phyloP scores from a whole-genome alignment of 139 green algal species.

The Tetradesmus obliquus region DNA sequence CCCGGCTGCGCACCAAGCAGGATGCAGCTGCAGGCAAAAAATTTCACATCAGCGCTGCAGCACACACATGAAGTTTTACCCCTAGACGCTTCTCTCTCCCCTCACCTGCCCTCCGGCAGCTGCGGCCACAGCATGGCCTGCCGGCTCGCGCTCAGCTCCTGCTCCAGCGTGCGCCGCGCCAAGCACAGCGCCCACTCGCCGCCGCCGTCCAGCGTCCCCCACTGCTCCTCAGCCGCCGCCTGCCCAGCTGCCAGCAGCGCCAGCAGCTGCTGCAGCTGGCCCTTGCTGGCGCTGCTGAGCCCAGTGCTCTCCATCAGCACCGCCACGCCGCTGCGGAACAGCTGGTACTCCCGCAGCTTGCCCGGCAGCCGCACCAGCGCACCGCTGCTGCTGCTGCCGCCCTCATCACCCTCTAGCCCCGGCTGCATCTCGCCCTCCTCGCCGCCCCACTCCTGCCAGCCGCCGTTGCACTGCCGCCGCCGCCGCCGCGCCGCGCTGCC shows the following conservation, averaged over 20 bases:
- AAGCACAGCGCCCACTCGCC: background rate
- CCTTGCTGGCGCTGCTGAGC: background rate
- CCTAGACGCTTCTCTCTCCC: background rate
- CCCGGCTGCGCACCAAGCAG: no score
- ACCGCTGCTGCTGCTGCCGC: background rate
- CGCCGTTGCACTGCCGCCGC: background rate
- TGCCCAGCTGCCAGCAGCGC: background rate
- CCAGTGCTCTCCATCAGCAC: background rate
- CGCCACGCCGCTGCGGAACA: background rate
- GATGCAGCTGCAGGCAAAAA: no score
- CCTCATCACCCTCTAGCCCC: background rate
- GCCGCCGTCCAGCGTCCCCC: background rate
- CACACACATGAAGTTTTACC: no score
- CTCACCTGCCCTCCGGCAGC: background rate
- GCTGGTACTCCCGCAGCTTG: background rate
- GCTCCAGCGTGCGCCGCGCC: background rate
- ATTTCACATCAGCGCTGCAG: no score
- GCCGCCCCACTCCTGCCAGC: background rate
- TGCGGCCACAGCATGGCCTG: background rate
- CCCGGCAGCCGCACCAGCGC: background rate
- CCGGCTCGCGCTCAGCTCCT: background rate
- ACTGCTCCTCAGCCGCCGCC: background rate
- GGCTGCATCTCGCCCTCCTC: background rate
- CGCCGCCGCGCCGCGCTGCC: background rate
- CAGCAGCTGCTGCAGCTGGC: constrained; percentile 17